Evolutionary conservation across 2,329 filamentous ascomycete species (phyloP), one percentile per base, ranked within the genome.

Genomic region (Alternaria hordeiaustralica): DNA sequence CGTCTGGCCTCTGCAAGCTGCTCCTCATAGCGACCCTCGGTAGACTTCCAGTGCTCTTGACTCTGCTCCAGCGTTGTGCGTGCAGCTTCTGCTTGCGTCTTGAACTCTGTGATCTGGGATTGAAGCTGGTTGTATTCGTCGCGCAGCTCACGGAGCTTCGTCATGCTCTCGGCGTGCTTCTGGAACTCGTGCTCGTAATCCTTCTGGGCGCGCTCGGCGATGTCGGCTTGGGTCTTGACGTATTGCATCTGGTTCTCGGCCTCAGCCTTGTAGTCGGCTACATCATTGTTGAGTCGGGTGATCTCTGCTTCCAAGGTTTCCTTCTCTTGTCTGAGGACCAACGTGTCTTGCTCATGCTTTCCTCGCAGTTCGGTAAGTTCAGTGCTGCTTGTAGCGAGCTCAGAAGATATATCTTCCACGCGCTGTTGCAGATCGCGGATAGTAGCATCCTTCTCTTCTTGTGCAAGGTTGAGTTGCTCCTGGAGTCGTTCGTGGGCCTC

Each of bases 121-220:
- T 93, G 94, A 65, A 98, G 82, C 70, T 92, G 85, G 74, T 97
- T 96, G 79, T 92, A 88, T 68, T 98, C 93, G 5, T 86, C 85
- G 55, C 96, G 92, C 53, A 97, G 84, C 57, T 86, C 86, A 71
- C 97, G 93, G 13, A 97, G 85, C 36, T 89, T 88, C 80, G 94
- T 94, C 12, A 95, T 93, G n/a, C 95, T 96, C 69, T 97, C 93
- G 2, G 94, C 95, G 80, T 99, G 96, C 82, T 96, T 97, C 73
- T 97, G 88, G 11, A 99, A 86, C 79, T 99, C 96, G 66, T 90
- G 90, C 79, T 99, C 96, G 76, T 99, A 99, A 71, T 96, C 94
- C 76, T 97, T 91, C 78, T 99, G 96, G 4, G 96, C 94, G 78
- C 93, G 92, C 57, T 93, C 90, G 3, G 96, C 94, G 74, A 99